phyloP scores from a whole-genome alignment of 2,329 filamentous ascomycete genomes.

The Stachybotrys chlorohalonatus region DNA sequence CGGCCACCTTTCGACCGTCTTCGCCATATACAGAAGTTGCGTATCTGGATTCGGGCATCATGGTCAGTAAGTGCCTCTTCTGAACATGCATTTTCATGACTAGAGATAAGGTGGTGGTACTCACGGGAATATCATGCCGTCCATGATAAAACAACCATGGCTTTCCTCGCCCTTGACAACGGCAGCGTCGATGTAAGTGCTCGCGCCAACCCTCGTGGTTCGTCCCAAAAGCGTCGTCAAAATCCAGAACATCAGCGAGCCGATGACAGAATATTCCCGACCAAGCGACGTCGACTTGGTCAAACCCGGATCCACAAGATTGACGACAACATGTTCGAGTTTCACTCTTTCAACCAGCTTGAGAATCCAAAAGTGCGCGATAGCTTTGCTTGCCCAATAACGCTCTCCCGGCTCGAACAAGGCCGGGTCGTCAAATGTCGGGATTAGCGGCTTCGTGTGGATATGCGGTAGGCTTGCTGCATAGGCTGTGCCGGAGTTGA shows the following conservation, averaged over 20 bases:
- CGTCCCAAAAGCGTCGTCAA: neutral
- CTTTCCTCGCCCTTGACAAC: conserved; percentile 10
- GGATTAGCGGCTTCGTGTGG: neutral
- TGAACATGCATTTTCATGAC: neutral
- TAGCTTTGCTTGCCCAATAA: conserved; percentile 13
- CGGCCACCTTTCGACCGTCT: neutral
- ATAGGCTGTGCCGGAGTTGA: neutral
- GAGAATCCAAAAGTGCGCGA: conserved; percentile 6
- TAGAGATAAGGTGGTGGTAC: conserved; percentile 5
- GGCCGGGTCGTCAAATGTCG: conserved; percentile 1
- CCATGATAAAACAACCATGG: conserved; percentile 10
- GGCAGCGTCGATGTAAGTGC: conserved; percentile 11
- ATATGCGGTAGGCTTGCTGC: neutral
- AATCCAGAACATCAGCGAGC: neutral
- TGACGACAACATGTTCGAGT: conserved; percentile 11
- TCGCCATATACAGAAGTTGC: neutral
- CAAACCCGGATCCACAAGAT: conserved; percentile 10
- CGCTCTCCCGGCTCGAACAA: neutral
- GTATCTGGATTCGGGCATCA: neutral
- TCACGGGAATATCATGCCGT: conserved; percentile 13
- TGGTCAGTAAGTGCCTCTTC: neutral
- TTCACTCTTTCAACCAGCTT: conserved; percentile 8
- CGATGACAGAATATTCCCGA: neutral
- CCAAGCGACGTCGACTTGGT: conserved; percentile 8
- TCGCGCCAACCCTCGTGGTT: conserved; percentile 5